Conservation (phyloP, 1,284 basidiomycete genomes). For the Taiwanofungus camphoratus region DNA sequence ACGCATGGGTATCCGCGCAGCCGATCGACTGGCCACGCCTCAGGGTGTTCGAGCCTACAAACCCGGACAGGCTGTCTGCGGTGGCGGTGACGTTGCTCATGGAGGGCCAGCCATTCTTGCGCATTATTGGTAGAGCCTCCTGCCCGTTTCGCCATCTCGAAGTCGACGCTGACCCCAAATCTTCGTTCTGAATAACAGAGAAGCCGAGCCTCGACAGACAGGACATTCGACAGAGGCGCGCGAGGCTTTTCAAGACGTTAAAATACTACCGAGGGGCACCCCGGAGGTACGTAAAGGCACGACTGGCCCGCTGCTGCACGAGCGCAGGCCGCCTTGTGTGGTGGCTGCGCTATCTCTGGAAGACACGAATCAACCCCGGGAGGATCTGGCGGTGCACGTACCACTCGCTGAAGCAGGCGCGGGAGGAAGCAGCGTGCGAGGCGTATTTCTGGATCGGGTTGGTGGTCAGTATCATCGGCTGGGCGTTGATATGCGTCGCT, state of each 20-base stretch:
- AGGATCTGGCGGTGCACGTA: no score
- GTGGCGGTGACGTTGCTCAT: not conserved
- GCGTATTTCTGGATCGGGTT: no score
- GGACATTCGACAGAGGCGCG: not conserved
- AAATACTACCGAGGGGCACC: no score
- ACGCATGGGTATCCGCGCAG: not conserved
- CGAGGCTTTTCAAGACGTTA: not conserved
- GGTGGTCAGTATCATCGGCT: no score
- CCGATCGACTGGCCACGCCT: not conserved
- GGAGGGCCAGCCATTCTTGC: not conserved
- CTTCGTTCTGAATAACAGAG: not conserved
- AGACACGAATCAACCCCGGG: no score
- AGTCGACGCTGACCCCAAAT: not conserved
- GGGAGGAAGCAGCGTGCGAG: no score
- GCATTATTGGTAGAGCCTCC: not conserved
- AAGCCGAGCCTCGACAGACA: not conserved
- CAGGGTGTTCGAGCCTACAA: not conserved
- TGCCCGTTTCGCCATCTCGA: not conserved
- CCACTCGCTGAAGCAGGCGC: no score
- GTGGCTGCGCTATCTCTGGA: no score
- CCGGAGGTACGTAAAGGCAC: no score
- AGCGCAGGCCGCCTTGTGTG: no score
- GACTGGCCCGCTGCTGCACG: no score
- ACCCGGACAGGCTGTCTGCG: conserved; percentile 1
- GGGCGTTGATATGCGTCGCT: no score